A percentile compares a stretch with the other conserved stretches of the same genome.
These are phyloP conservation scores for Coccinonectria pachysandricola DNA, from an alignment of 2,329 filamentous ascomycete species.

Conservation along the genomic window DNA sequence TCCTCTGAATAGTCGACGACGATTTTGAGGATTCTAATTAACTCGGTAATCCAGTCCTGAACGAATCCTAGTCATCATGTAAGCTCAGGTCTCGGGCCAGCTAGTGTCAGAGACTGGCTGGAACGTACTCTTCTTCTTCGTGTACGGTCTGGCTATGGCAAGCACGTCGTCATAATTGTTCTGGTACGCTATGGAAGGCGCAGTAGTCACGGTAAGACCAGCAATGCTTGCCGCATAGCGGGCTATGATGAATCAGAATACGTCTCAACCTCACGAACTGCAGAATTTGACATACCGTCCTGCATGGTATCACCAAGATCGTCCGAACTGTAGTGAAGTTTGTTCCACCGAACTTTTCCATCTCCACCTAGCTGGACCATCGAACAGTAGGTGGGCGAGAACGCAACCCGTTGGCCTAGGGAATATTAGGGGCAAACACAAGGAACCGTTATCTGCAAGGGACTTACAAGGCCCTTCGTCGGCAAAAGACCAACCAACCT, in stretches of 20 bases:
- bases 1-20: slow-evolving; percentile 78
- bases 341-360: slow-evolving; percentile 48
- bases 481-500: slow-evolving; percentile 67
- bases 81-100: too few species aligned
- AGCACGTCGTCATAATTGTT: slow-evolving; percentile 61
- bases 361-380: slow-evolving; percentile 48
- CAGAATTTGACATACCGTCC: slow-evolving; percentile 39
- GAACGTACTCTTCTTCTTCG: slow-evolving; percentile 22
- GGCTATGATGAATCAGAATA: too few species aligned
- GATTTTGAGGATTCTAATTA: slow-evolving; percentile 60
- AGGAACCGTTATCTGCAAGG: too few species aligned
- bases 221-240: slow-evolving; percentile 50
- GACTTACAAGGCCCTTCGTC: slow-evolving; percentile 53
- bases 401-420: slow-evolving; percentile 46
- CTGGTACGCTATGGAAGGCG: slow-evolving; percentile 34
- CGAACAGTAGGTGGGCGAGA: slow-evolving; percentile 52
- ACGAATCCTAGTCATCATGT: slow-evolving; percentile 41
- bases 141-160: slow-evolving; percentile 48
- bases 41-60: slow-evolving; percentile 52
- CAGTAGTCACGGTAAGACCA: slow-evolving; percentile 44
- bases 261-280: too few species aligned
- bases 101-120: background rate
- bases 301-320: slow-evolving; percentile 38
- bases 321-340: slow-evolving; percentile 37
- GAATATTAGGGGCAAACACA: slow-evolving; percentile 7